These are phyloP conservation scores for Golovinomyces cichoracearum DNA, from an alignment of 2,329 filamentous ascomycete species.

Conservation along the genomic window DNA sequence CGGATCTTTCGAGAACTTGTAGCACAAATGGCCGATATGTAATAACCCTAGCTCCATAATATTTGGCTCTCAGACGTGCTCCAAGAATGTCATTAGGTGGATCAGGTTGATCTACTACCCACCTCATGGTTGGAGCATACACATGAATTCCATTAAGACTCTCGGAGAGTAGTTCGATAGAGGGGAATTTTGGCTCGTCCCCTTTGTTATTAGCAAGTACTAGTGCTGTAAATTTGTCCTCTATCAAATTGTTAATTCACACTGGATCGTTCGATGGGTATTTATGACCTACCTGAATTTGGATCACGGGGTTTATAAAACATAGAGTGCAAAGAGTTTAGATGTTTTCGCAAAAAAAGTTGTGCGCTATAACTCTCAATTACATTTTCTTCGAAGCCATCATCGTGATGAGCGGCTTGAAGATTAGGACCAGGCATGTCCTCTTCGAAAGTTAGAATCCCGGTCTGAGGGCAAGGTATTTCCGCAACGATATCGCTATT, in stretches of 20 bases:
- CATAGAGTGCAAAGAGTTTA: constrained; percentile 33
- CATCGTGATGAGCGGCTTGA: constrained; percentile 19
- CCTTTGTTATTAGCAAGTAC: constrained; percentile 2
- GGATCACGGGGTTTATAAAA: constrained; percentile 13
- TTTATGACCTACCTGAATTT: neutral
- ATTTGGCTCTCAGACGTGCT: constrained; percentile 72
- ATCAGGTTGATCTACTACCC: constrained; percentile 21
- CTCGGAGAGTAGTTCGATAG: constrained; percentile 22
- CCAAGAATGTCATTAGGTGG: constrained; percentile 53
- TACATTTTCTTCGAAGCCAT: constrained; percentile 23
- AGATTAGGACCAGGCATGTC: constrained; percentile 41
- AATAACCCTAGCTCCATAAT: constrained; percentile 77
- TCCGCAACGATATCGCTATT: constrained; percentile 72
- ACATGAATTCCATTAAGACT: constrained; percentile 19
- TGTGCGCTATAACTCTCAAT: constrained; percentile 36
- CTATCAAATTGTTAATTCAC: neutral
- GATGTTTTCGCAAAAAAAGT: constrained; percentile 34
- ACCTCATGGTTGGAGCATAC: constrained; percentile 23
- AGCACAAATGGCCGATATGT: constrained; percentile 55
- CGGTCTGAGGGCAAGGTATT: constrained; percentile 36
- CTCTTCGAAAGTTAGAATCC: constrained; percentile 33
- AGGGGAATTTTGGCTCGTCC: constrained; percentile 16
- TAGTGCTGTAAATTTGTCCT: constrained; percentile 2
- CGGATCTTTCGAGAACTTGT: constrained; percentile 22
- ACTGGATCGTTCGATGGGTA: neutral